Percentiles rank a stretch among this genome's conserved stretches.
These are phyloP conservation scores for Gloeophyllum trabeum DNA, from an alignment of 768 basidiomycete genomes.

Conservation along the genomic window DNA sequence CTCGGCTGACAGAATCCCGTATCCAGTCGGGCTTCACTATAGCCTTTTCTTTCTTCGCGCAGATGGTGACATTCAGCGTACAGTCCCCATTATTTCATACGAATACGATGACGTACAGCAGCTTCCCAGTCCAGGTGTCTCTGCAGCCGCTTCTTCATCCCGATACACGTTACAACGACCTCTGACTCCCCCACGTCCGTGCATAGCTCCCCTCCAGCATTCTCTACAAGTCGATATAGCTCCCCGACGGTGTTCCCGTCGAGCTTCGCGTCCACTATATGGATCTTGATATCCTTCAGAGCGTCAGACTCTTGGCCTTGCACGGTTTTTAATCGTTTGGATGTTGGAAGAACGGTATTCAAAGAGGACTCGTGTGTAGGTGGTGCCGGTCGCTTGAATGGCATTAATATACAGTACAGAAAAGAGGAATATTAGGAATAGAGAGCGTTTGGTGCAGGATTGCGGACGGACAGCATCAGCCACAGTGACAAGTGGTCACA, in stretches of 20 bases:
- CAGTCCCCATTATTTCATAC: no score
- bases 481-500: no score
- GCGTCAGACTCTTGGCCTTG: neutral
- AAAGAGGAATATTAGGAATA: no score
- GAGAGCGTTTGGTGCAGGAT: no score
- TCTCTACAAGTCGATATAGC: constrained; percentile 17
- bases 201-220: constrained; percentile 22
- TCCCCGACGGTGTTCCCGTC: constrained; percentile 13
- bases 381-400: neutral
- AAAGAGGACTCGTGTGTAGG: neutral
- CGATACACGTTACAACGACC: constrained; percentile 53
- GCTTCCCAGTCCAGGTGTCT: constrained; percentile 55
- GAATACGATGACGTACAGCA: constrained; percentile 39
- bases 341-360: neutral
- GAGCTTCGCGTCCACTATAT: constrained; percentile 19
- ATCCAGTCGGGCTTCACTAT: constrained; percentile 71
- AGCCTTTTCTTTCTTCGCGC: constrained; percentile 44
- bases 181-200: constrained; percentile 37
- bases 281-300: constrained; percentile 8
- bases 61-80: neutral
- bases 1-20: constrained; percentile 36
- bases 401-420: neutral
- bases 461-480: no score
- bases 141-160: constrained; percentile 58
- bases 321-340: no score